These are phyloP conservation scores for Beauveria sp. DNA, from an alignment of 2,329 filamentous ascomycete species.

Conservation along the genomic window DNA sequence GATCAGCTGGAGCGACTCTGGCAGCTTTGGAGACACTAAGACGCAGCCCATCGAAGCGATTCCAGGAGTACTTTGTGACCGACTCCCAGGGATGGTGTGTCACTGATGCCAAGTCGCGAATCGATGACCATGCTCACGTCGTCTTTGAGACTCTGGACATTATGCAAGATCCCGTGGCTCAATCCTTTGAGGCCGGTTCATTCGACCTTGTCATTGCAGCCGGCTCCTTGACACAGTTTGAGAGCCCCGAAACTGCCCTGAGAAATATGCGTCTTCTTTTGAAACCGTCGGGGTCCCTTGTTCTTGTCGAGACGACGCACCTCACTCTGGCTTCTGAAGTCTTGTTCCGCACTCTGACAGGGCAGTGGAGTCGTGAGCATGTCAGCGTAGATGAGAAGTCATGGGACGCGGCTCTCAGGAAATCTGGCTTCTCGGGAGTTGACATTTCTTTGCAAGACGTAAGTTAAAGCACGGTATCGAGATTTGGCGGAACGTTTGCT, in stretches of 20 bases:
- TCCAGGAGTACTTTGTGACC: constrained; percentile 27
- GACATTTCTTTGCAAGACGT: neutral
- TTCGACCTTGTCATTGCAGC: constrained; percentile 17
- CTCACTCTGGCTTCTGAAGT: neutral
- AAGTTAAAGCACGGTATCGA: neutral
- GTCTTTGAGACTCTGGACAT: constrained; percentile 18
- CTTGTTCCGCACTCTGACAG: neutral
- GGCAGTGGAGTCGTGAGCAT: neutral
- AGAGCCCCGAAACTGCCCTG: constrained; percentile 9
- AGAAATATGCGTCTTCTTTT: constrained; percentile 12
- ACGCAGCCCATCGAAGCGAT: constrained; percentile 17
- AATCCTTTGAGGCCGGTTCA: constrained; percentile 1
- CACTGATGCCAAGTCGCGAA: constrained; percentile 12
- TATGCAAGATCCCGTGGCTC: neutral
- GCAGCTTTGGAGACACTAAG: neutral
- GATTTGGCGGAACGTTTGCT: neutral
- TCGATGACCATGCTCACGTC: neutral
- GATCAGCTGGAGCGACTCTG: constrained; percentile 25
- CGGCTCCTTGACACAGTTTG: constrained; percentile 17
- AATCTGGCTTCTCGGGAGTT: constrained; percentile 4
- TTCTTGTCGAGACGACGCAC: constrained; percentile 15
- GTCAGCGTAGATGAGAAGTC: neutral
- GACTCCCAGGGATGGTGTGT: constrained; percentile 33
- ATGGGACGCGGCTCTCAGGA: neutral
- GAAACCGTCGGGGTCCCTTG: constrained; percentile 18